Conservation (phyloP, 2,329 filamentous ascomycete genomes). For the Cladosporium sp. region DNA sequence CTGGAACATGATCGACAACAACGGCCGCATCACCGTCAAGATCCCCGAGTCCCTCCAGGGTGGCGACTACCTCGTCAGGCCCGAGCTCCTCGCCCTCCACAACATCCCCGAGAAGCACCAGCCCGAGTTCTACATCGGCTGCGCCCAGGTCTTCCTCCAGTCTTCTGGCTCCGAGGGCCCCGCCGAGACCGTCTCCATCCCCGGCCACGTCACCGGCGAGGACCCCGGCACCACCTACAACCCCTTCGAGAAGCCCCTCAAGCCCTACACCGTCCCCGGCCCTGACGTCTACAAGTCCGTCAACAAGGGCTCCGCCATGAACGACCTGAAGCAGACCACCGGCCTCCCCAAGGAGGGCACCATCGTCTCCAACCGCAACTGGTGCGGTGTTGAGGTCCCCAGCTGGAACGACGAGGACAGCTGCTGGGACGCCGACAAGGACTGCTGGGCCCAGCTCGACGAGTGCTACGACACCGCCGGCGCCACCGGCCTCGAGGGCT, state of each 20-base stretch:
- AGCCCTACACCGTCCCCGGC: constrained; percentile 55
- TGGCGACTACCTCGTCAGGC: constrained; percentile 65
- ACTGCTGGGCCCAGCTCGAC: constrained; percentile 51
- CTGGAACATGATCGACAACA: constrained; percentile 58
- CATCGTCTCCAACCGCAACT: constrained; percentile 63
- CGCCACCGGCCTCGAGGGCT: constrained; percentile 55
- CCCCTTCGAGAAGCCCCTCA: constrained; percentile 51
- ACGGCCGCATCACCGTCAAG: constrained; percentile 57
- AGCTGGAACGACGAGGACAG: constrained; percentile 44
- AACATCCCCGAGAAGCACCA: constrained; percentile 44
- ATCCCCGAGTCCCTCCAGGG: constrained; percentile 56
- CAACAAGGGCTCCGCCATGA: constrained; percentile 19
- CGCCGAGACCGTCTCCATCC: constrained; percentile 56
- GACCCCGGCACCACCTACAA: constrained; percentile 57
- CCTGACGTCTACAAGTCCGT: constrained; percentile 48
- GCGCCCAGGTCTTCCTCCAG: constrained; percentile 62
- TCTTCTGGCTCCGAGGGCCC: constrained; percentile 43
- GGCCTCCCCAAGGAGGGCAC: constrained; percentile 52
- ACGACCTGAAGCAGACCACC: constrained; percentile 30
- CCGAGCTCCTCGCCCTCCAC: constrained; percentile 65
- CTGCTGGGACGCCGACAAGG: constrained; percentile 18
- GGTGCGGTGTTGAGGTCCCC: constrained; percentile 59
- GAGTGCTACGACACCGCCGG: constrained; percentile 55
- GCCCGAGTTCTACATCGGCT: constrained; percentile 71
- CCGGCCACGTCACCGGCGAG: constrained; percentile 54